Conservation (phyloP, 2,329 filamentous ascomycete species). For the Rhinocladiella similis region DNA sequence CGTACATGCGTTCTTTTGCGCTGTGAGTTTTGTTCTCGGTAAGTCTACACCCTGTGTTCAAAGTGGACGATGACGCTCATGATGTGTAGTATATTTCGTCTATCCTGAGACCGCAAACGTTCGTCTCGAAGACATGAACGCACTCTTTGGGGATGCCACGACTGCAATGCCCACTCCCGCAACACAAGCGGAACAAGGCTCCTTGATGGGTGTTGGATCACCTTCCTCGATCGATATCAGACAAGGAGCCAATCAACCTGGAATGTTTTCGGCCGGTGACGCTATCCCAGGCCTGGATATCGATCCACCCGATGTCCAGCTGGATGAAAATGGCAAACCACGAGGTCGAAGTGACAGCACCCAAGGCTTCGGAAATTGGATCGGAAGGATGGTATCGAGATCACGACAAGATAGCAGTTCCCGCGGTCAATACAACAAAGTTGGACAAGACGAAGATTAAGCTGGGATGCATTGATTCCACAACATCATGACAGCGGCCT, state of each 20-base stretch:
- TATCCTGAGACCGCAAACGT: slow-evolving; percentile 97
- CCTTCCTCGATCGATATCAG: slow-evolving; percentile 69
- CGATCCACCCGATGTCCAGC: slow-evolving; percentile 67
- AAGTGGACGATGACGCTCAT: slow-evolving; percentile 4
- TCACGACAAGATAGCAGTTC: slow-evolving; percentile 22
- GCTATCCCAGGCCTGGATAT: slow-evolving; percentile 81
- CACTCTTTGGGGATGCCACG: slow-evolving; percentile 88
- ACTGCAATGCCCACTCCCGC: slow-evolving; percentile 79
- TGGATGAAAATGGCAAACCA: slow-evolving; percentile 51
- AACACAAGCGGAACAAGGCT: slow-evolving; percentile 75
- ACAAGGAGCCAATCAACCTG: slow-evolving; percentile 27
- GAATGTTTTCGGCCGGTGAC: slow-evolving; percentile 57
- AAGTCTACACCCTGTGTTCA: slow-evolving; percentile 44
- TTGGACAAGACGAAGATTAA: slow-evolving; percentile 27
- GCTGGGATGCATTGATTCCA: neutral
- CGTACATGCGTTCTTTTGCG: slow-evolving; percentile 95
- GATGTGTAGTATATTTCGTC: slow-evolving; percentile 79
- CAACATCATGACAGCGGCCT: neutral
- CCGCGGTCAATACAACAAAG: slow-evolving; percentile 28
- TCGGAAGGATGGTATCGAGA: slow-evolving; percentile 60
- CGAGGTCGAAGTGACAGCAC: slow-evolving; percentile 37
- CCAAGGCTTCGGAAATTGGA: slow-evolving; percentile 69
- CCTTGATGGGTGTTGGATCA: slow-evolving; percentile 75
- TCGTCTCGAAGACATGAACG: slow-evolving; percentile 94
- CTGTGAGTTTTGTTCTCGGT: slow-evolving; percentile 94